Evolutionary conservation across 148 eudicot species (phyloP), one percentile per base, ranked within the genome.

Genomic region (Rhododendron williamsianum): DNA sequence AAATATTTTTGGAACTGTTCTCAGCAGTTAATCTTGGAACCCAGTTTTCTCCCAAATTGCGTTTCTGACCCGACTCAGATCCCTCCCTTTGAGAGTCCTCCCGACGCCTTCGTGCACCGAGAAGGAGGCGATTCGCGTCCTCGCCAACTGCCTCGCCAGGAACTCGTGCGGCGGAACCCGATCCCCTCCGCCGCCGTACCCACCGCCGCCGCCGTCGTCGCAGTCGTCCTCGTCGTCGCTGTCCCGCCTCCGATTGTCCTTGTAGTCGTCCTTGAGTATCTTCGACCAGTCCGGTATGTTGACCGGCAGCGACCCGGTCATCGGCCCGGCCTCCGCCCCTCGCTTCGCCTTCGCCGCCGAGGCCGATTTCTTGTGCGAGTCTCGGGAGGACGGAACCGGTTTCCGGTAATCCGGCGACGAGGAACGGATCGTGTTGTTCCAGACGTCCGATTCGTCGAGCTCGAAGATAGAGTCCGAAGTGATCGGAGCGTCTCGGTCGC

Each of bases 41-140:
- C 96, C 98, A 41, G 91, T 93, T 84, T 91, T 94, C 89, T 89
- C 93, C 92, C 91, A 95, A 91, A 95, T 90, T 0, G 98, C 96
- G 88, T 95, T 92, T 69, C 98, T 91, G 36, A 94, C 96, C 87
- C 92, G 86, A 85, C 94, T 93, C 84, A 94, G 91, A 92, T 94
- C 98, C 78, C 95, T 86, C 30, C 98, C 96, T 80, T 93, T 94
- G 35, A 93, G 85, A 4, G 94, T 92, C 90, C 98, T 88, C 72
- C 95, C 98, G 3, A 91, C 76, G 1, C 95, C 94, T 87, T 93
- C 98, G 45, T 92, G 92, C 85, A 93, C 90, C 9, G 96, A 93
- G 63, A 88, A 91, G 63, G 95, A 92, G 56, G 93, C 92, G 78
- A 91, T 90, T 33, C 93, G 83, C n/a, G 90, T 90, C 83, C 93